phyloP scores from a whole-genome alignment of 164 flowering plant genomes.

The Euptelea pleiosperma region DNA sequence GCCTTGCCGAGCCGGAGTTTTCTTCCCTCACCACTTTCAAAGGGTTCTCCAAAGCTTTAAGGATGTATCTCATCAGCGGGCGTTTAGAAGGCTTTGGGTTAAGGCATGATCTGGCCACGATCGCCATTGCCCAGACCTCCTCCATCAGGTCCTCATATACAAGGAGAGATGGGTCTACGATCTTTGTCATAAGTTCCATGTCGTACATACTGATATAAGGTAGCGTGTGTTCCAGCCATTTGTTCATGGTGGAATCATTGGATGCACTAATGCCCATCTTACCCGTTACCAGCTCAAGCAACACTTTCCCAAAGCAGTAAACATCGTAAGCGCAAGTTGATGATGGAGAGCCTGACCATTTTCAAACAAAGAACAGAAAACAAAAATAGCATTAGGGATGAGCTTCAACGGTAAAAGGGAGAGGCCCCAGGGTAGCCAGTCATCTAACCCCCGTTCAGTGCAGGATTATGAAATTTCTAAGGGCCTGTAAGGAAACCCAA shows the following conservation, averaged over 20 bases:
- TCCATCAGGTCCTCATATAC: slow-evolving; percentile 76
- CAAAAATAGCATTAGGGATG: not conserved
- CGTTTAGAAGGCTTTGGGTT: slow-evolving; percentile 77
- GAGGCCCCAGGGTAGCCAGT: not conserved
- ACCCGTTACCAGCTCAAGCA: slow-evolving; percentile 86
- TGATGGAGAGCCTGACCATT: slow-evolving; percentile 46
- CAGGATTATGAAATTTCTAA: not conserved
- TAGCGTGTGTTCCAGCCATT: slow-evolving; percentile 66
- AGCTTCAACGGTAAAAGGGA: not conserved
- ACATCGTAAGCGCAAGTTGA: slow-evolving; percentile 80
- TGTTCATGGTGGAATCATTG: slow-evolving; percentile 41
- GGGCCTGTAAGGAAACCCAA: too few species aligned
- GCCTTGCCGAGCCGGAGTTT: slow-evolving; percentile 57
- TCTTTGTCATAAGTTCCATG: slow-evolving; percentile 64
- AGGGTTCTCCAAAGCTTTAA: slow-evolving; percentile 83
- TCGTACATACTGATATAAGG: slow-evolving; percentile 66
- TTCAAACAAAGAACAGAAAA: slow-evolving; percentile 3
- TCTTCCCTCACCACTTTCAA: slow-evolving; percentile 83
- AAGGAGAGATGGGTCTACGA: slow-evolving; percentile 70
- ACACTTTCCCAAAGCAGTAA: slow-evolving; percentile 81
- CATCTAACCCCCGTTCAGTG: too few species aligned
- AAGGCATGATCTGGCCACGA: slow-evolving; percentile 81
- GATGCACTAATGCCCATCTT: slow-evolving; percentile 71
- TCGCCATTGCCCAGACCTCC: slow-evolving; percentile 97
- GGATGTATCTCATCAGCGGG: slow-evolving; percentile 72